phyloP scores from a whole-genome alignment of 2,329 filamentous ascomycete species.

The Zymoseptoria pseudotritici region DNA sequence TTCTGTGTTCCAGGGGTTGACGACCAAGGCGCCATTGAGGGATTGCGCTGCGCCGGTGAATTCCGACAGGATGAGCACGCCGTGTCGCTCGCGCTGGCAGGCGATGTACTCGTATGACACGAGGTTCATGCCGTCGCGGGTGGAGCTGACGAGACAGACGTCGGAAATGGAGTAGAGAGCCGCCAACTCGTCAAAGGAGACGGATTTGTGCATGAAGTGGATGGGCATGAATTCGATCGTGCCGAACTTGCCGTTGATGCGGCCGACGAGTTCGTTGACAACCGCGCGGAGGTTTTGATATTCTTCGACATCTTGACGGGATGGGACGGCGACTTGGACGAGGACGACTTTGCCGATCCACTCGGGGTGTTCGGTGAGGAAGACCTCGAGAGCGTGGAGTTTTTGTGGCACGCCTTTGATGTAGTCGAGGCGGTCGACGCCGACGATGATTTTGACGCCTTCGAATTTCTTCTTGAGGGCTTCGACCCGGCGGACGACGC shows the following conservation, averaged over 20 bases:
- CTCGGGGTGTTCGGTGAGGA: slow-evolving; percentile 92
- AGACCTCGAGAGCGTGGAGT: slow-evolving; percentile 90
- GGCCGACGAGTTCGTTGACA: slow-evolving; percentile 91
- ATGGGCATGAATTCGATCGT: slow-evolving; percentile 99
- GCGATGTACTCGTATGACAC: slow-evolving; percentile 98
- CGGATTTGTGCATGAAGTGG: slow-evolving; percentile 95
- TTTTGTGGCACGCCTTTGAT: slow-evolving; percentile 99
- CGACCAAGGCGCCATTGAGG: slow-evolving; percentile 84
- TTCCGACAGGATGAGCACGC: slow-evolving; percentile 90
- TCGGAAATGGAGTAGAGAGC: slow-evolving; percentile 89
- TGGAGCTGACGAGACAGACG: slow-evolving; percentile 85
- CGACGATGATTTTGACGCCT: slow-evolving; percentile 91
- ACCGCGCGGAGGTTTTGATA: slow-evolving; percentile 94
- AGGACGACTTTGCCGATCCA: slow-evolving; percentile 97
- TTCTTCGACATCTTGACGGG: slow-evolving; percentile 90
- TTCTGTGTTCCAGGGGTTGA: slow-evolving; percentile 98
- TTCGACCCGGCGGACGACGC: slow-evolving; percentile 80
- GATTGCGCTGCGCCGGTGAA: slow-evolving; percentile 94
- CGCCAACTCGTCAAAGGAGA: slow-evolving; percentile 88
- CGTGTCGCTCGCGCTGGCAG: slow-evolving; percentile 81
- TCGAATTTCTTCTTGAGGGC: slow-evolving; percentile 84
- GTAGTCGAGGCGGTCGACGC: slow-evolving; percentile 93
- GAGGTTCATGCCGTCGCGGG: slow-evolving; percentile 97
- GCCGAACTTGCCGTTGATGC: slow-evolving; percentile 95
- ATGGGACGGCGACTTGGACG: slow-evolving; percentile 92